Percentiles rank a stretch among this genome's conserved stretches.
Evolutionary conservation across 495 filamentous ascomycete genomes (phyloP).

Genomic region (Chaetomium fimeti): DNA sequence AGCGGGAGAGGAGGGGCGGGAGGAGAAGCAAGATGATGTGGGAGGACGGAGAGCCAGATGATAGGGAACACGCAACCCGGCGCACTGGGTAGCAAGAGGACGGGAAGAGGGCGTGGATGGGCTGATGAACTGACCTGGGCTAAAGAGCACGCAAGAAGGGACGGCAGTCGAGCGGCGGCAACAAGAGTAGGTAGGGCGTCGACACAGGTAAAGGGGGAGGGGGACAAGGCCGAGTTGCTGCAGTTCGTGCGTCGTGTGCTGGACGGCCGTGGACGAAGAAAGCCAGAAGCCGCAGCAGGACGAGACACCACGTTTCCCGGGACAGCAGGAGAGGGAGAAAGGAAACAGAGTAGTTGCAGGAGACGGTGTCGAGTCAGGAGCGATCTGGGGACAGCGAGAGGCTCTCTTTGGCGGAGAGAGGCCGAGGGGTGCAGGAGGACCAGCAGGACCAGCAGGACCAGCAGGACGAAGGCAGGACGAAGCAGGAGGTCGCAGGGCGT

Average conservation of each 20-base stretch:
- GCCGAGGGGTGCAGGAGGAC: conserved; percentile 20
- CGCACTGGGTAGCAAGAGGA: conserved; percentile 20
- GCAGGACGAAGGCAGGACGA: conserved; percentile 6
- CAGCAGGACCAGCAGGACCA: conserved; percentile 10
- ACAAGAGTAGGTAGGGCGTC: conserved; percentile 30
- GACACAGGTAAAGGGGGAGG: conserved; percentile 28
- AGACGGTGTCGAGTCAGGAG: conserved; percentile 25
- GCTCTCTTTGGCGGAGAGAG: conserved; percentile 36
- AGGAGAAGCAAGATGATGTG: conserved; percentile 20
- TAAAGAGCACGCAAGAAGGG: conserved; percentile 18
- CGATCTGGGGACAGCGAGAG: conserved; percentile 16
- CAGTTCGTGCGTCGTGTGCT: conserved; percentile 23
- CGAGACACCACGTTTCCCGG: conserved; percentile 17
- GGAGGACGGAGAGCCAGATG: conserved; percentile 27
- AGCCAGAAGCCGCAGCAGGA: conserved; percentile 17
- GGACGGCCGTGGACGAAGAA: conserved; percentile 31
- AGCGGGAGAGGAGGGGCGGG: conserved; percentile 16
- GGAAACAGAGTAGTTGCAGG: conserved; percentile 9
- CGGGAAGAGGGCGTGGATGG: conserved; percentile 20
- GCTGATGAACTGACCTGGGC: conserved; percentile 25
- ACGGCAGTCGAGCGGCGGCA: conserved; percentile 26
- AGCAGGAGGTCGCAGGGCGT: conserved; percentile 22
- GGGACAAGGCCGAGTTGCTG: conserved; percentile 15
- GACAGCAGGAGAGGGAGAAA: conserved; percentile 14
- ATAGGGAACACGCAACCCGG: conserved; percentile 24